phyloP scores from a whole-genome alignment of 148 eudicot species.

The Fallopia convolvulus region DNA sequence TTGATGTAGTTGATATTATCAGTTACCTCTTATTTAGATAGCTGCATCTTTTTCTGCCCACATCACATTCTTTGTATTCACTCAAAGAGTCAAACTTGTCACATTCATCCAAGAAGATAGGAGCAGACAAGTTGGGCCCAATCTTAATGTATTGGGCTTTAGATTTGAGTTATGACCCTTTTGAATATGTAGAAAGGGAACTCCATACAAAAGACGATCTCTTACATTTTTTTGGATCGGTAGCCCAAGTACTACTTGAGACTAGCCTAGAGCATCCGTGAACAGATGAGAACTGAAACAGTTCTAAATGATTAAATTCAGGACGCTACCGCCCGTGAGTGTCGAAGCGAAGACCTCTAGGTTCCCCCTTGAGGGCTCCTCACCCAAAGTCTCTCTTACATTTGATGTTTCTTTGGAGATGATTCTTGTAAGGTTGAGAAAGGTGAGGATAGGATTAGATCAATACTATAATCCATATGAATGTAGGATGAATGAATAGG shows the following conservation, averaged over 20 bases:
- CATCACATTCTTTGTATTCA: background rate
- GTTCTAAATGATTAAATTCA: no score
- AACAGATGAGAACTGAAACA: no score
- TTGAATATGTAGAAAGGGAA: background rate
- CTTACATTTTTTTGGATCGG: no score
- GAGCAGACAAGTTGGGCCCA: background rate
- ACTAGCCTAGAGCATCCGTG: no score
- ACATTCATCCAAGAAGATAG: background rate
- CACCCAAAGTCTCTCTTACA: background rate
- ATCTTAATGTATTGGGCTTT: background rate
- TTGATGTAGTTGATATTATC: background rate
- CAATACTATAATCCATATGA: constrained; percentile 9
- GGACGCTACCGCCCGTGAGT: no score
- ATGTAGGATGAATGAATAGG: background rate
- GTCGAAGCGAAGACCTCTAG: no score
- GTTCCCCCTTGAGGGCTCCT: no score
- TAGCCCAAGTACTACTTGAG: no score
- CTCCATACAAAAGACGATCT: background rate
- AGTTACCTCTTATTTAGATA: background rate
- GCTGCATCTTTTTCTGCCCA: background rate
- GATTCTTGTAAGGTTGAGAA: background rate
- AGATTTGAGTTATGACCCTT: background rate
- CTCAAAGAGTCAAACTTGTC: background rate
- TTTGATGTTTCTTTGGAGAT: background rate
- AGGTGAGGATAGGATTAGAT: background rate